These are phyloP conservation scores for Fulvia fulva DNA, from an alignment of 2,329 filamentous ascomycete species.

Conservation along the genomic window DNA sequence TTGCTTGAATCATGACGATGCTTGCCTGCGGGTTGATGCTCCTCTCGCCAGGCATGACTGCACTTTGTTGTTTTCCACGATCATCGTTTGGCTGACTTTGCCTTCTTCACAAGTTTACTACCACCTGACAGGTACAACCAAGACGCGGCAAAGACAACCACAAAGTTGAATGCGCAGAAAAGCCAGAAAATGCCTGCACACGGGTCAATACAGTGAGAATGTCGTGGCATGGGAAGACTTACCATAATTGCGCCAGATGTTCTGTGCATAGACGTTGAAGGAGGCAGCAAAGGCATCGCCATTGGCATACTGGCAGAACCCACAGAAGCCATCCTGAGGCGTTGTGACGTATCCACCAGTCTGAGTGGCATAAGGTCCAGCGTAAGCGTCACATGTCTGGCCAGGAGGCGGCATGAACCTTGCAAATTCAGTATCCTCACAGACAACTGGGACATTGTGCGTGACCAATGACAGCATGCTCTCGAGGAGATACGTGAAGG, in stretches of 20 bases:
- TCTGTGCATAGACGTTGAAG: slow-evolving; percentile 47
- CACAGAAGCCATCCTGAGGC: slow-evolving; percentile 47
- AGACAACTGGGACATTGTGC: slow-evolving; percentile 59
- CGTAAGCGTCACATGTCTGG: slow-evolving; percentile 67
- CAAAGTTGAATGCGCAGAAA: slow-evolving; percentile 58
- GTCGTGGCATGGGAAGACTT: too few relatives aligned
- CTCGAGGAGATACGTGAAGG: slow-evolving; percentile 70
- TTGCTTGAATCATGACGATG: neutral
- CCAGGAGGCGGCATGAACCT: slow-evolving; percentile 61
- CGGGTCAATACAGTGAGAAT: too few relatives aligned
- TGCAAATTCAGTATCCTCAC: slow-evolving; percentile 59
- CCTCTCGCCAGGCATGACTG: neutral
- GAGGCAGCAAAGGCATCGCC: slow-evolving; percentile 45
- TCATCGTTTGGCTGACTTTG: too few relatives aligned
- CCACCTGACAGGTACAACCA: slow-evolving; percentile 52
- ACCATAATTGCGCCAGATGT: slow-evolving; percentile 66
- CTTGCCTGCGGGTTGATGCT: neutral
- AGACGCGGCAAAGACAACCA: slow-evolving; percentile 19
- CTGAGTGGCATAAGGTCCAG: slow-evolving; percentile 46
- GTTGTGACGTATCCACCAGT: slow-evolving; percentile 44
- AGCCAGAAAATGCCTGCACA: slow-evolving; percentile 56
- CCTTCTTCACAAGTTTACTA: slow-evolving; percentile 18
- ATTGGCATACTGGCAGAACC: slow-evolving; percentile 43
- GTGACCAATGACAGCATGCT: slow-evolving; percentile 75
- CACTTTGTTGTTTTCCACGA: neutral